Conservation (phyloP, 768 basidiomycete genomes). For the Punctularia strigosozonata region DNA sequence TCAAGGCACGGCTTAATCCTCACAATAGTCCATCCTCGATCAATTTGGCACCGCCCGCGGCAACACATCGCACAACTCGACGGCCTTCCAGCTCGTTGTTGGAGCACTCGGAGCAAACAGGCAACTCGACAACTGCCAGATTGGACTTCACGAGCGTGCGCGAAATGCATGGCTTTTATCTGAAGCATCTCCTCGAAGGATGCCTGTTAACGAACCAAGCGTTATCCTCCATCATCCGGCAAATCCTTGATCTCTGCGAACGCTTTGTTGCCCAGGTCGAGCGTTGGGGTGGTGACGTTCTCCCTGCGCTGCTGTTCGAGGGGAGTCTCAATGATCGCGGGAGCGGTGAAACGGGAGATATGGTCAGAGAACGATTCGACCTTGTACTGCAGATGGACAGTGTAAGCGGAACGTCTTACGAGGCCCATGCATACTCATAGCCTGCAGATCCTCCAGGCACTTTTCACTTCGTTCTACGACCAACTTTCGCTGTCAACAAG, state of each 20-base stretch:
- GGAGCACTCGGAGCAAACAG: neutral
- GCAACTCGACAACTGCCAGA: conserved; percentile 16
- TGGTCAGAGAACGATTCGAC: conserved; percentile 60
- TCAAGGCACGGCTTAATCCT: conserved; percentile 31
- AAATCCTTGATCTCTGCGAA: conserved; percentile 76
- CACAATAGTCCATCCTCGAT: no score
- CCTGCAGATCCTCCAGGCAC: conserved; percentile 48
- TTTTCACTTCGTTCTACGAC: conserved; percentile 71
- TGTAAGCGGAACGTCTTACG: conserved; percentile 28
- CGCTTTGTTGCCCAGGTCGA: conserved; percentile 82
- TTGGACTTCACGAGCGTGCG: conserved; percentile 85
- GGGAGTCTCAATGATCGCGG: conserved; percentile 51
- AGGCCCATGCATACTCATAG: neutral
- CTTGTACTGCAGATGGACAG: conserved; percentile 69
- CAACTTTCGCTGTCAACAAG: conserved; percentile 67
- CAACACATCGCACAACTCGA: neutral
- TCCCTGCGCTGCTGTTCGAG: conserved; percentile 75
- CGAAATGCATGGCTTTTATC: conserved; percentile 68
- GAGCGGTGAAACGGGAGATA: conserved; percentile 49
- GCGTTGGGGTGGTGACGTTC: conserved; percentile 84
- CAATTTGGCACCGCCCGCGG: neutral
- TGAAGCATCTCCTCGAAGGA: conserved; percentile 69
- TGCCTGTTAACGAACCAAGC: conserved; percentile 61
- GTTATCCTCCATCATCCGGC: conserved; percentile 50
- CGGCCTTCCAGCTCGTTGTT: neutral